These are phyloP conservation scores for Termitomyces sp. DNA, from an alignment of 768 basidiomycete species.

Conservation along the genomic window DNA sequence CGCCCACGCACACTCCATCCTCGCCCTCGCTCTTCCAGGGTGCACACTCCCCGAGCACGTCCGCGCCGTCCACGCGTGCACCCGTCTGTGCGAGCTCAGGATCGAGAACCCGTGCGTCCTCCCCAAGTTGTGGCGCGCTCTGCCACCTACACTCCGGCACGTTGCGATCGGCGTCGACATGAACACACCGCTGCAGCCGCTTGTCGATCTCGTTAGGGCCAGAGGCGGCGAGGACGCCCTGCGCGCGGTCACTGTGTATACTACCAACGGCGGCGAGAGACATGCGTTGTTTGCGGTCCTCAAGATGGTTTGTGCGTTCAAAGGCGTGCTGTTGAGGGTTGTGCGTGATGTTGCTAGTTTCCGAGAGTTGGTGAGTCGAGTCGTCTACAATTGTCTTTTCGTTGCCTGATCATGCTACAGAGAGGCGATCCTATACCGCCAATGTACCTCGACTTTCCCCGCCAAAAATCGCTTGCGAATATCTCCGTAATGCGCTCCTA, in stretches of 20 bases:
- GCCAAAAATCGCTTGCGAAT: constrained; percentile 16
- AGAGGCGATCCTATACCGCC: constrained; percentile 14
- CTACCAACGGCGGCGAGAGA: constrained; percentile 46
- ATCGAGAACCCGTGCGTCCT: constrained; percentile 51
- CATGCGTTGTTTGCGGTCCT: constrained; percentile 50
- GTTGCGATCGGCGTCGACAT: constrained; percentile 58
- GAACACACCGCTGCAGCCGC: constrained; percentile 47
- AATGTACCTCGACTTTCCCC: constrained; percentile 10
- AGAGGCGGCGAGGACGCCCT: constrained; percentile 22
- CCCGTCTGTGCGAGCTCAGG: constrained; percentile 45
- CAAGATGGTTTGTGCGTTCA: constrained; percentile 59
- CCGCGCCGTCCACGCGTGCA: constrained; percentile 41
- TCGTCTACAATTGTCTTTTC: neutral
- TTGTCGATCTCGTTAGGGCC: constrained; percentile 50
- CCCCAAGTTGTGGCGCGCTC: constrained; percentile 37
- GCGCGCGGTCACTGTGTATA: constrained; percentile 45
- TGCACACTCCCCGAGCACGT: constrained; percentile 45
- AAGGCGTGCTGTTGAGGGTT: constrained; percentile 50
- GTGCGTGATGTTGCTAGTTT: constrained; percentile 48
- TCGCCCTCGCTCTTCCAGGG: constrained; percentile 53
- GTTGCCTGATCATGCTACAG: constrained; percentile 3
- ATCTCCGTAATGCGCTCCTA: constrained; percentile 12
- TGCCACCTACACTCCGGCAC: constrained; percentile 47
- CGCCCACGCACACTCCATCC: constrained; percentile 43
- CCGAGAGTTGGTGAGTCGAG: constrained; percentile 43